Evolutionary conservation across 371 early-diverging fungal species (phyloP).

Genomic region (Blastocladiella emersonii): DNA sequence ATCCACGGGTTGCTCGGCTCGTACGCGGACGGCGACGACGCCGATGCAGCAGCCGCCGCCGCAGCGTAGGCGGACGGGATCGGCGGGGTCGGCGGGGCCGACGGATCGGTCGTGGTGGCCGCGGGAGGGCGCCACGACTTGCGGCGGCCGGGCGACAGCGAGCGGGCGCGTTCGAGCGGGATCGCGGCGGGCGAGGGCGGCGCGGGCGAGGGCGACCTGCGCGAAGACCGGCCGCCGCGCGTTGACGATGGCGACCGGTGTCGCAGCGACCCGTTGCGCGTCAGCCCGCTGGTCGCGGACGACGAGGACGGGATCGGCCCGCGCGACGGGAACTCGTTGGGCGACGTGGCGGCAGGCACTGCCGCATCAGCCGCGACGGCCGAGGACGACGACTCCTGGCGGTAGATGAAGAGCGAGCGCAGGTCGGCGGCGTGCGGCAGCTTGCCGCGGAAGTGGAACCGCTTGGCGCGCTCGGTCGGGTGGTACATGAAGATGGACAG

Average conservation of each 20-base stretch:
- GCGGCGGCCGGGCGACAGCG: neutral
- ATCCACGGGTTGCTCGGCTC: too few relatives aligned
- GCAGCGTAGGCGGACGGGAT: neutral
- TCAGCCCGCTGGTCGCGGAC: neutral
- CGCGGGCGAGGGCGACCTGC: neutral
- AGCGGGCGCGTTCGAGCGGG: neutral
- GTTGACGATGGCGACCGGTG: too few relatives aligned
- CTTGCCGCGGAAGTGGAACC: too few relatives aligned
- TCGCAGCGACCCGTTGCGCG: too few relatives aligned
- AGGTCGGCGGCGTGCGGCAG: neutral
- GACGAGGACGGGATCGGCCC: neutral
- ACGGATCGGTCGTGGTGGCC: neutral
- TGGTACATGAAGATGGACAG: too few relatives aligned
- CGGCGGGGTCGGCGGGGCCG: neutral
- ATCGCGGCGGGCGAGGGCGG: neutral
- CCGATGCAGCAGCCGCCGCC: neutral
- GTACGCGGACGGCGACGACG: too few relatives aligned
- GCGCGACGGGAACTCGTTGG: neutral
- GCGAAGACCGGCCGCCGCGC: too few relatives aligned
- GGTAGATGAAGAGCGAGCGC: neutral
- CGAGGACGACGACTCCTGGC: neutral
- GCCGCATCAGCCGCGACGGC: neutral
- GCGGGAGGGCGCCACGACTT: neutral
- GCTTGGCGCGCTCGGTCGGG: too few relatives aligned
- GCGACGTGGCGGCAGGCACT: neutral